Percentiles rank a stretch among this genome's conserved stretches.
Evolutionary conservation across 2,329 filamentous ascomycete genomes (phyloP).

Genomic region (Claviceps digitariae): DNA sequence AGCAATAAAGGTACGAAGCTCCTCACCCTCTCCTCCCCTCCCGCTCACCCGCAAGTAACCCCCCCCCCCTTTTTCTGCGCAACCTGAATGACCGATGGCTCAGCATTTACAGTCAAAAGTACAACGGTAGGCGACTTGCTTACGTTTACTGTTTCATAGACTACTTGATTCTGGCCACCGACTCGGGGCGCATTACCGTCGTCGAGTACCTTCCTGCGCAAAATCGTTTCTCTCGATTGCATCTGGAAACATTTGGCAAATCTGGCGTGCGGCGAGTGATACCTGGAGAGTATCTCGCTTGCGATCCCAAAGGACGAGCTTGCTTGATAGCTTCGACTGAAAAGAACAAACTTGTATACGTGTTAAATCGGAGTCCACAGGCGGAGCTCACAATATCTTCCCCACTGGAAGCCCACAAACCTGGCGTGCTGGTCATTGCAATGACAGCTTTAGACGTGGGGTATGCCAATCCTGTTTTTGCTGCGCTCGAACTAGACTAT

Average conservation of each 20-base stretch:
- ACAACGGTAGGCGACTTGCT: conserved; percentile 9
- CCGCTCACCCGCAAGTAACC: not conserved
- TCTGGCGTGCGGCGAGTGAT: conserved; percentile 88
- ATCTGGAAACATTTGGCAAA: conserved; percentile 96
- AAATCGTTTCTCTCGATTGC: conserved; percentile 78
- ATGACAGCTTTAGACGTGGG: conserved; percentile 85
- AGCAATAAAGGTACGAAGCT: conserved; percentile 70
- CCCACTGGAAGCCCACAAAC: conserved; percentile 88
- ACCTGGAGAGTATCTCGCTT: conserved; percentile 89
- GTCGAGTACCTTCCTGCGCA: conserved; percentile 79
- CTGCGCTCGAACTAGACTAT: conserved; percentile 87
- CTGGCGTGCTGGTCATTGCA: conserved; percentile 78
- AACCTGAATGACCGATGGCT: conserved; percentile 3
- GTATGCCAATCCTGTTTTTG: conserved; percentile 95
- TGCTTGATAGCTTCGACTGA: conserved; percentile 89
- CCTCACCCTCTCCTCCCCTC: conserved; percentile 37
- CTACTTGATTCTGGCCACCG: conserved; percentile 88
- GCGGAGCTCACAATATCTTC: conserved; percentile 95
- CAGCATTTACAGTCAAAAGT: not conserved
- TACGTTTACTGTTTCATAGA: conserved; percentile 41
- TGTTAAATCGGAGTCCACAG: conserved; percentile 88
- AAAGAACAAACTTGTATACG: conserved; percentile 99
- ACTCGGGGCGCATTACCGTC: conserved; percentile 90
- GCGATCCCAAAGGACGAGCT: conserved; percentile 89
- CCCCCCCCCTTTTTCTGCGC: conserved; percentile 14